phyloP scores from a whole-genome alignment of 306 rosid genomes.

The Lagenaria siceraria region DNA sequence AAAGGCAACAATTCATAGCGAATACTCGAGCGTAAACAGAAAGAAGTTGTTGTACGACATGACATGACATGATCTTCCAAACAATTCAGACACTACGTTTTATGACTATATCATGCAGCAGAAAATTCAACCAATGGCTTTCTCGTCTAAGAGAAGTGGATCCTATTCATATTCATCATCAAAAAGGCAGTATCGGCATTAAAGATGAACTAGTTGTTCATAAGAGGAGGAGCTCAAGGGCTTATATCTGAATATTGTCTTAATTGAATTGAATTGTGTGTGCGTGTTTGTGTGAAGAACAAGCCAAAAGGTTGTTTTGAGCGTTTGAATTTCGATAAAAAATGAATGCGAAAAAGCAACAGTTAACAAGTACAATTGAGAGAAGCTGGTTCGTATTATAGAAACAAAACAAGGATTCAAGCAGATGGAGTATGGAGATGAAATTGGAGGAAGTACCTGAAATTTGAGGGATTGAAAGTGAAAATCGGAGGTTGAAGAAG shows the following conservation, averaged over 20 bases:
- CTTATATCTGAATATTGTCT: not conserved
- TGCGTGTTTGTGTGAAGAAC: no score
- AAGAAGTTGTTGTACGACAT: not conserved
- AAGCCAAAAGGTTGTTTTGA: no score
- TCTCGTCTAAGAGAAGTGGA: not conserved
- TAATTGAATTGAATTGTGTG: not conserved
- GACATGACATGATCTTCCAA: not conserved
- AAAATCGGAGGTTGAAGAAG: not conserved
- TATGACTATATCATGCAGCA: not conserved
- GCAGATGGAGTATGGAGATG: not conserved
- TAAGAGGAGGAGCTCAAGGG: not conserved
- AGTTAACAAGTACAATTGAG: not conserved
- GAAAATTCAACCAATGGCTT: not conserved
- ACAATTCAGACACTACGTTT: not conserved
- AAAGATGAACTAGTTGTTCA: not conserved
- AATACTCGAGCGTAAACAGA: not conserved
- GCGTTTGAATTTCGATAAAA: not conserved
- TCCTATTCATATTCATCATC: not conserved
- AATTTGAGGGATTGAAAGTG: not conserved
- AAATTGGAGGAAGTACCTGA: not conserved
- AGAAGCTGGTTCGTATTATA: not conserved
- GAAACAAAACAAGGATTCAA: not conserved
- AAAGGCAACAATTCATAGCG: not conserved
- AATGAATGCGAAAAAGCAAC: not conserved
- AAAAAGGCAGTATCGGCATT: not conserved